Percentiles rank a stretch among this genome's conserved stretches.
Evolutionary conservation across 2,329 filamentous ascomycete genomes (phyloP).

Genomic region (Aureobasidium sp.): DNA sequence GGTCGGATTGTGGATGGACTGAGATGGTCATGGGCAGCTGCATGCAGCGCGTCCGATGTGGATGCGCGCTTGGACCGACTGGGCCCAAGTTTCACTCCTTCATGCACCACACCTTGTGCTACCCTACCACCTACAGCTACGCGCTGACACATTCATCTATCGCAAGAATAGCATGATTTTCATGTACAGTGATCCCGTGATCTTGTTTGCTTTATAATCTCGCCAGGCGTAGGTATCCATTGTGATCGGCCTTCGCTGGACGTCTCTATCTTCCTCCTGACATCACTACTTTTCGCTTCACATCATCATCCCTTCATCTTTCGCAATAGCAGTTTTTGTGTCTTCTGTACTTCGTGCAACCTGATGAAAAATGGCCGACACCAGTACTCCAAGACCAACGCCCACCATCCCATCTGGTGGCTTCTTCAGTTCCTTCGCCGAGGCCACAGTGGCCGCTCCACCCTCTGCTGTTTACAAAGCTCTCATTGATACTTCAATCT

Average conservation of each 20-base stretch:
- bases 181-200: not conserved
- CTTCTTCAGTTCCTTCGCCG: constrained; percentile 28
- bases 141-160: not conserved
- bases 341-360: not conserved
- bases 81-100: not conserved
- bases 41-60: constrained; percentile 10
- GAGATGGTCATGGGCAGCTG: not conserved
- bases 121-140: too few species aligned
- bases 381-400: constrained; percentile 22
- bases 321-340: too few species aligned
- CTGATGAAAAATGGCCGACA: not conserved
- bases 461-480: constrained; percentile 38
- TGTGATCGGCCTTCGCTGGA: not conserved
- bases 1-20: not conserved
- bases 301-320: not conserved
- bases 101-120: not conserved
- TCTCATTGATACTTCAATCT: constrained; percentile 40
- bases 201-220: not conserved
- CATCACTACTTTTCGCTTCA: not conserved
- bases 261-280: not conserved
- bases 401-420: constrained; percentile 28
- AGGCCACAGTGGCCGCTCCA: constrained; percentile 35
- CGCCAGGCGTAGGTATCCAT: not conserved
- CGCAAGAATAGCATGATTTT: not conserved
- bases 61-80: constrained; percentile 9